Evolutionary conservation across 768 basidiomycete genomes (phyloP), one percentile per base, ranked within the genome.

Genomic region (Daedaleopsis nitida): DNA sequence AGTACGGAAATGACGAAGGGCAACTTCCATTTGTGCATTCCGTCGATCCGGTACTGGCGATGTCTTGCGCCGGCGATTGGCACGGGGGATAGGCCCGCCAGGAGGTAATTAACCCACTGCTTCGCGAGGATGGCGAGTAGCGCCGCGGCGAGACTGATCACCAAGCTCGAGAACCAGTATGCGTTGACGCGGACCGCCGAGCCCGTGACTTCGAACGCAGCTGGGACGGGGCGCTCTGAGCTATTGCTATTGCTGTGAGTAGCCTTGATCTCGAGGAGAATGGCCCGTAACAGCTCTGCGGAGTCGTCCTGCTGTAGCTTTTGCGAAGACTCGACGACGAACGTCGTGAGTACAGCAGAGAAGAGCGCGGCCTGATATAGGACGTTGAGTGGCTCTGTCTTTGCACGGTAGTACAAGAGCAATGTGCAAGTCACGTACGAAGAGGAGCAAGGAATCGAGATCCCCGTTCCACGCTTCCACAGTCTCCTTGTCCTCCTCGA

Each of bases 121-220:
- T 83, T 77, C 32, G 81, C 76, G 9, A 84, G 65, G 8, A 80
- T 82, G 13, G 80, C 80, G 9, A 70, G 60, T 23, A 83, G 70
- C 55, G 77, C 80, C 48, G 78, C 75, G 3, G 71, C 71, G 7
- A 84, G 70, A 61, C 79, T 81, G 45, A 80, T 68, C 3, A 66
- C 54, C 2, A 74, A 60, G 52, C 70, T 70, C 24, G 65, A 43
- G 64, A 83, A 80, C 79, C 78, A 83, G 5, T 81, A 67, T 0
- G 64, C 66, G 58, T 83, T 83, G 38, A 73, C 63, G 64, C 76
- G 77, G 37, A 79, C 62, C 1, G 77, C 64, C 13, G 75, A 73
- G 4, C 59, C 55, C 16, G 74, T 72, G 1, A 69, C 58, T 12
- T 34, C 19, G 59, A 66, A 64, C 3, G 66, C 39, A 7, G 60